Base-by-base conservation (phyloP, 169 alveolate genomes). In the Plasmodium coatneyi region DNA sequence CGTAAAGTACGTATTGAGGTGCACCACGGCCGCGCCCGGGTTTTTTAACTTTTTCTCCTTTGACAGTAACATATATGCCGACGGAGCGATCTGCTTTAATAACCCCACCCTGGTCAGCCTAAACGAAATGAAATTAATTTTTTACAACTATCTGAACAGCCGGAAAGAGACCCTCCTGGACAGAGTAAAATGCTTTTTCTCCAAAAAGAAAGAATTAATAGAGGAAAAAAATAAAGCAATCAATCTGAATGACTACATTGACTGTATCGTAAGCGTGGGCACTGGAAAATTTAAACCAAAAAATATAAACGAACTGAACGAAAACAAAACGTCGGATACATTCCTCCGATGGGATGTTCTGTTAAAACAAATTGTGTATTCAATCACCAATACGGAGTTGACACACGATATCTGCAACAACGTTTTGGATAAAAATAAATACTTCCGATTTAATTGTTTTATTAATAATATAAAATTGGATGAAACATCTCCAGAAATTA, bases 21-120 rank as follows among this genome's bases (percentile, higher is more conserved):
- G 98, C 9, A 97, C 98, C 28, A 97, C 98, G 1, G 98, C 98
- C 14, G 98, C 98, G 12, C 98, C 98, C 0, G 97, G 96, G 7
- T 97, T 95, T 83, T 97, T 97, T 92, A 95, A 97, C 52, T 95
- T 96, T 46, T 80, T 97, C 80, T 91, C 92, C 54, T 84, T 96
- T 16, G 97, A 96, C 71, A 96, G 96, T 2, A 93, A 95, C 52
- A 54, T 93, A 80, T 95, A 92, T 82, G 97, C 95, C 4, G 98
- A 97, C 60, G 98, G 98, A 1, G 98, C 98, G 5, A 86, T 97
- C 43, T 95, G 96, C 36, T 96, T 98, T 36, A 97, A 97, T 96
- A 97, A 97, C 82, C 98, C 98, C 14, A 84, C 97, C 2, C 92
- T 97, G 19, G 87, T 96, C n/a, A 98, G 98, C n/a, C 78, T 97